phyloP scores from a whole-genome alignment of 305 asterid species.

The Fraxinus angustifolia region DNA sequence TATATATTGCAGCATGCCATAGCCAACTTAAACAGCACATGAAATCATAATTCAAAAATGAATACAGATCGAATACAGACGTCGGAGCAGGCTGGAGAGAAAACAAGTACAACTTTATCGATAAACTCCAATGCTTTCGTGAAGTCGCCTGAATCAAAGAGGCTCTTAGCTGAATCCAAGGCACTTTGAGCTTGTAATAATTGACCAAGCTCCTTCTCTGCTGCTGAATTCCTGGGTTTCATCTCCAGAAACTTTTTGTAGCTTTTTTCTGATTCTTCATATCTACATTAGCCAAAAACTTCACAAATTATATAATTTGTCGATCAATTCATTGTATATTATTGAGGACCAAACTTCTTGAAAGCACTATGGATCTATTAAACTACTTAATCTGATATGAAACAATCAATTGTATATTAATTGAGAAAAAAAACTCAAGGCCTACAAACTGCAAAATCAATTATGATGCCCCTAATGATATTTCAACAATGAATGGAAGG shows the following conservation, averaged over 20 bases:
- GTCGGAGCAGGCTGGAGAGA: constrained; percentile 87
- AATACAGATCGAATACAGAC: constrained; percentile 32
- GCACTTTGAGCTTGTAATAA: constrained; percentile 71
- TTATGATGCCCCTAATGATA: neutral
- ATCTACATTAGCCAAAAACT: constrained; percentile 69
- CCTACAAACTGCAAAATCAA: neutral
- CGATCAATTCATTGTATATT: constrained; percentile 16
- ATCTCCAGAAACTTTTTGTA: constrained; percentile 73
- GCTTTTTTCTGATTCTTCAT: constrained; percentile 76
- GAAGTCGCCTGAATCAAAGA: constrained; percentile 64
- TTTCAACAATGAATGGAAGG: neutral
- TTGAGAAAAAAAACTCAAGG: neutral
- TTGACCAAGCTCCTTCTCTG: constrained; percentile 86
- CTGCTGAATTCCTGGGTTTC: constrained; percentile 73
- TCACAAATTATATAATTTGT: constrained; percentile 37
- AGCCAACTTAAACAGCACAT: neutral
- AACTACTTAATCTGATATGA: neutral
- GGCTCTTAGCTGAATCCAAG: constrained; percentile 57
- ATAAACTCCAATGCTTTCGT: constrained; percentile 65
- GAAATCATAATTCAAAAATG: neutral
- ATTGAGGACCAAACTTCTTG: neutral
- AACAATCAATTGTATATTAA: neutral
- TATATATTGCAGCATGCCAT: neutral
- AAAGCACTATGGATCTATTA: neutral
- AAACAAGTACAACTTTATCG: constrained; percentile 79